A percentile compares a stretch with the other conserved stretches of the same genome.
phyloP scores from a whole-genome alignment of 2,329 filamentous ascomycete species.

The Rutstroemia sydowiana region DNA sequence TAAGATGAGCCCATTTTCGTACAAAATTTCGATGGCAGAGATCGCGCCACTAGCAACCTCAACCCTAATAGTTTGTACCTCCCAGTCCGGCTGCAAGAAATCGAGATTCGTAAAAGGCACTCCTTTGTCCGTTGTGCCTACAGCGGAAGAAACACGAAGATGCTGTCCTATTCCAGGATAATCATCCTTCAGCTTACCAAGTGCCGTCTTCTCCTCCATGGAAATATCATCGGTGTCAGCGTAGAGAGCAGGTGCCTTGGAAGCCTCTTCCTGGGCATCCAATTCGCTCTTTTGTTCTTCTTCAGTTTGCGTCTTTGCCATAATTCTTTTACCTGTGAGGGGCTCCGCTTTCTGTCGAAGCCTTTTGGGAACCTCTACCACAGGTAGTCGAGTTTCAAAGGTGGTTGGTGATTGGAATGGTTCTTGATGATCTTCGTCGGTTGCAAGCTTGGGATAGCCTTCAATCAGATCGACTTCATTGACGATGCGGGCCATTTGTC shows the following conservation, averaged over 20 bases:
- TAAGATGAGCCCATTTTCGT: background rate
- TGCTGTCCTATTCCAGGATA: background rate
- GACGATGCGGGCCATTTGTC: constrained; percentile 6
- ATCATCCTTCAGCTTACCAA: background rate
- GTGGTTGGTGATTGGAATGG: background rate
- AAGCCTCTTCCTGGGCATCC: background rate
- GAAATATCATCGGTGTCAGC: background rate
- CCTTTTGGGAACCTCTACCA: background rate
- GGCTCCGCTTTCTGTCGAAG: background rate
- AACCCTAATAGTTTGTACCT: background rate
- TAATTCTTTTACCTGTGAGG: background rate
- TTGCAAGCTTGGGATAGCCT: constrained; percentile 4
- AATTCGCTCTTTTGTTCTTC: background rate
- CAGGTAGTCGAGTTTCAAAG: background rate
- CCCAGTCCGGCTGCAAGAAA: background rate
- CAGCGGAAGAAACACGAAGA: background rate
- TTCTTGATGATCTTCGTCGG: background rate
- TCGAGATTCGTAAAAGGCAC: background rate
- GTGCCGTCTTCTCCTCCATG: background rate
- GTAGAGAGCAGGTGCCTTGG: background rate
- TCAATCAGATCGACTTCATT: constrained; percentile 7
- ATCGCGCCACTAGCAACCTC: background rate
- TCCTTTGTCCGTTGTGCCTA: background rate
- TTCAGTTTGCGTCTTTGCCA: background rate
- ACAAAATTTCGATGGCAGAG: background rate